phyloP scores from a whole-genome alignment of 2,329 filamentous ascomycete genomes.

The Fusarium liriodendri region DNA sequence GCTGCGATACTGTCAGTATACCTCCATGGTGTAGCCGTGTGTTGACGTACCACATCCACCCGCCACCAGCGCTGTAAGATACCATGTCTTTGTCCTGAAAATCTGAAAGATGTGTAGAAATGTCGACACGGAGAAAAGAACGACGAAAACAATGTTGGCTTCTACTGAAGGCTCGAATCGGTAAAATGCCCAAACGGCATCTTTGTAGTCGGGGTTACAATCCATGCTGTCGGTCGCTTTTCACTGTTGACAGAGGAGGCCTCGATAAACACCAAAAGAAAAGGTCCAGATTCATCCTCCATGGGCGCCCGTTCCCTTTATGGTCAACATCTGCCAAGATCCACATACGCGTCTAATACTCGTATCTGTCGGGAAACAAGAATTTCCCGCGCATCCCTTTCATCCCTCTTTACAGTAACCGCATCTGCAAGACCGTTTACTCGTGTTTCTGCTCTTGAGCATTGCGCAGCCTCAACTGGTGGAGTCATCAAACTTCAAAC shows the following conservation, averaged over 20 bases:
- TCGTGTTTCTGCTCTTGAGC: no score
- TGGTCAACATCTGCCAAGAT: not conserved
- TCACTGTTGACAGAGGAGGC: not conserved
- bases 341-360: not conserved
- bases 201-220: constrained; percentile 38
- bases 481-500: not conserved
- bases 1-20: constrained; percentile 21
- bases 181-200: constrained; percentile 41
- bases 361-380: constrained; percentile 18
- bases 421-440: not conserved
- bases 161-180: constrained; percentile 40
- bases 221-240: constrained; percentile 10
- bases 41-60: constrained; percentile 37
- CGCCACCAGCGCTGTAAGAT: constrained; percentile 37
- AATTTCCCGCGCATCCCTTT: not conserved
- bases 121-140: constrained; percentile 38
- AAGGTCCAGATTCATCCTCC: not conserved
- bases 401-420: not conserved
- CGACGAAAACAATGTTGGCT: constrained; percentile 36
- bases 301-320: not conserved
- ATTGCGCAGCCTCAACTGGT: not conserved
- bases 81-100: constrained; percentile 41
- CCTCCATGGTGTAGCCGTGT: not conserved
- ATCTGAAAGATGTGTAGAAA: constrained; percentile 40
- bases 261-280: not conserved